A percentile compares a stretch with the other conserved stretches of the same genome.
phyloP scores from a whole-genome alignment of 176 grass and related monocot species.

The Tillandsia leiboldiana region DNA sequence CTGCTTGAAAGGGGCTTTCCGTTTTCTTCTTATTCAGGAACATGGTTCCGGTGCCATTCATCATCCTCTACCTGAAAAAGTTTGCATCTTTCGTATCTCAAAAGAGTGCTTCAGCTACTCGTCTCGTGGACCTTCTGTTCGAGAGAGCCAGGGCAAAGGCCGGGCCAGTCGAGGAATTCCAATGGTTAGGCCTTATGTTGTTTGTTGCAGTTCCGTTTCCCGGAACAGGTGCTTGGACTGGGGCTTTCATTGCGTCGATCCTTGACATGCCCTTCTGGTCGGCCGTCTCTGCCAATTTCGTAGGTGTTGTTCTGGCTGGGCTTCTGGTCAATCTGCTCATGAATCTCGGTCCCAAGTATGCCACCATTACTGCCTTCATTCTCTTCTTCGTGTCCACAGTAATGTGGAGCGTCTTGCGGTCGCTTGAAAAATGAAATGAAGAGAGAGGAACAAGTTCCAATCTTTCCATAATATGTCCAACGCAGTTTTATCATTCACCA shows the following conservation, averaged over 20 bases:
- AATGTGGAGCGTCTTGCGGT: conserved; percentile 79
- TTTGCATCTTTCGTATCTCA: conserved; percentile 52
- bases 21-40: conserved; percentile 54
- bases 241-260: conserved; percentile 67
- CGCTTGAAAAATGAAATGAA: conserved; percentile 10
- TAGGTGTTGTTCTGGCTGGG: conserved; percentile 62
- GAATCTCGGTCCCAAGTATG: conserved; percentile 73
- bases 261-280: conserved; percentile 76
- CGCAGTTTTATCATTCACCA: no score
- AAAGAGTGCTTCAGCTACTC: conserved; percentile 47
- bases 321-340: conserved; percentile 74
- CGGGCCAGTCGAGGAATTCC: conserved; percentile 73
- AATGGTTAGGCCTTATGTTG: conserved; percentile 87
- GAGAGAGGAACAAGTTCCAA: no score
- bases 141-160: conserved; percentile 75
- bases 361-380: conserved; percentile 41
- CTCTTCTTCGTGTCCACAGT: conserved; percentile 60
- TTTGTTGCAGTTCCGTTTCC: conserved; percentile 90
- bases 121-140: conserved; percentile 60
- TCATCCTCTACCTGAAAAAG: conserved; percentile 79
- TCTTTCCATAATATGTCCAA: no score
- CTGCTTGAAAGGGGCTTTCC: not conserved
- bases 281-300: conserved; percentile 65
- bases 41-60: conserved; percentile 81
- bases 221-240: conserved; percentile 82